phyloP scores from a whole-genome alignment of 208 protist genomes.

The Trypanosoma melophagium region DNA sequence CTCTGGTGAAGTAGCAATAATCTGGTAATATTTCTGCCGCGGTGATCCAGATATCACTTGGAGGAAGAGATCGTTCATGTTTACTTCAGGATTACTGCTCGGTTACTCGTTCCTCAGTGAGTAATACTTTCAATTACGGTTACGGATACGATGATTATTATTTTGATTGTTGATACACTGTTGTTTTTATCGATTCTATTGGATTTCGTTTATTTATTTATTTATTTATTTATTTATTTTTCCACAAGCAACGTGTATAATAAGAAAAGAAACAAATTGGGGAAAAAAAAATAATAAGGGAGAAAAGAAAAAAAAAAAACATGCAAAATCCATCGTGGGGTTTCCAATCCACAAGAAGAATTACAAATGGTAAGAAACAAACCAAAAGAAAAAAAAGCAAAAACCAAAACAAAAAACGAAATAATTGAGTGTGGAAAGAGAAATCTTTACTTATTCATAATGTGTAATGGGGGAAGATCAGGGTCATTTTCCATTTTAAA shows the following conservation, averaged over 20 bases:
- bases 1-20: conserved; percentile 46
- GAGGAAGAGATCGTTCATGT: conserved; percentile 70
- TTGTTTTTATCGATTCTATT: not conserved
- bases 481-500: not conserved
- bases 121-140: not conserved
- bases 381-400: not conserved
- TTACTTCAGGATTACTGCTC: not conserved
- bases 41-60: conserved; percentile 61
- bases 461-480: conserved; percentile 4
- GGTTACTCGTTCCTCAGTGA: not conserved
- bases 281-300: conserved; percentile 15
- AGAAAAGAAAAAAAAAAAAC: not conserved
- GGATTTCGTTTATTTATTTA: not conserved
- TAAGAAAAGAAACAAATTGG: conserved; percentile 7
- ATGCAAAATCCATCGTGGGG: not conserved
- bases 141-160: not conserved
- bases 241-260: not conserved
- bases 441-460: not conserved
- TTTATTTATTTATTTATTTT: conserved; percentile 6
- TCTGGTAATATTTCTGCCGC: conserved; percentile 46
- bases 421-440: no score
- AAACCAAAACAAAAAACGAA: not conserved
- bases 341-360: not conserved
- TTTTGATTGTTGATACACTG: conserved; percentile 23
- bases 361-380: not conserved